phyloP scores from a whole-genome alignment of 2,329 filamentous ascomycete species.

The Xylariales sp. region DNA sequence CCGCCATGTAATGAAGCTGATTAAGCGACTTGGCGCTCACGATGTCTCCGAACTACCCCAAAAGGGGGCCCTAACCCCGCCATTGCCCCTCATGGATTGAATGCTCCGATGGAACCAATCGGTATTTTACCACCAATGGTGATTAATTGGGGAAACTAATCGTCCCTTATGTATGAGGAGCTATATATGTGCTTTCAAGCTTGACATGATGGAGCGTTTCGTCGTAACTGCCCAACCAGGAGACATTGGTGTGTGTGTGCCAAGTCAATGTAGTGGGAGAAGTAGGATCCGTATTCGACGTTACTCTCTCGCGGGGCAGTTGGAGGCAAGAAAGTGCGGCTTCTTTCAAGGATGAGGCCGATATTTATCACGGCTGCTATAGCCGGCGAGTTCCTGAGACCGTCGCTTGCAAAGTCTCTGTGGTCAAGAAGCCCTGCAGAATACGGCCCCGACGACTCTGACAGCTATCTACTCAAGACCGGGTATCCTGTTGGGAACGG shows the following conservation, averaged over 20 bases:
- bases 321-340: background rate
- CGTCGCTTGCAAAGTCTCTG: constrained; percentile 33
- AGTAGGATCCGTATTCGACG: constrained; percentile 2
- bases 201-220: constrained; percentile 7
- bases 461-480: constrained; percentile 49
- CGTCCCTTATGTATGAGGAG: background rate
- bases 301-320: constrained; percentile 11
- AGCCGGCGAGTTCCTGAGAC: constrained; percentile 1
- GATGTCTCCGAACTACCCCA: constrained; percentile 25
- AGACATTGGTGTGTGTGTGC: background rate
- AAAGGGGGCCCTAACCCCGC: constrained; percentile 4
- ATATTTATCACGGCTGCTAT: background rate
- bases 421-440: constrained; percentile 40
- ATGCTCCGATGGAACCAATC: constrained; percentile 21
- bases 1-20: too few species aligned
- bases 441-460: constrained; percentile 35
- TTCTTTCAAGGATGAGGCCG: constrained; percentile 26
- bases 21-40: constrained; percentile 6
- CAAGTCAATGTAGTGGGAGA: constrained; percentile 15
- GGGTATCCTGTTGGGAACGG: constrained; percentile 63
- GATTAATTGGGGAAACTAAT: background rate
- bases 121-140: constrained; percentile 38
- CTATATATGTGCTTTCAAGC: background rate
- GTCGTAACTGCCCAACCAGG: constrained; percentile 10
- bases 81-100: constrained; percentile 11